A percentile compares a stretch with the other conserved stretches of the same genome.
Conservation (phyloP, 768 basidiomycete genomes). For the Scleroderma bovista region DNA sequence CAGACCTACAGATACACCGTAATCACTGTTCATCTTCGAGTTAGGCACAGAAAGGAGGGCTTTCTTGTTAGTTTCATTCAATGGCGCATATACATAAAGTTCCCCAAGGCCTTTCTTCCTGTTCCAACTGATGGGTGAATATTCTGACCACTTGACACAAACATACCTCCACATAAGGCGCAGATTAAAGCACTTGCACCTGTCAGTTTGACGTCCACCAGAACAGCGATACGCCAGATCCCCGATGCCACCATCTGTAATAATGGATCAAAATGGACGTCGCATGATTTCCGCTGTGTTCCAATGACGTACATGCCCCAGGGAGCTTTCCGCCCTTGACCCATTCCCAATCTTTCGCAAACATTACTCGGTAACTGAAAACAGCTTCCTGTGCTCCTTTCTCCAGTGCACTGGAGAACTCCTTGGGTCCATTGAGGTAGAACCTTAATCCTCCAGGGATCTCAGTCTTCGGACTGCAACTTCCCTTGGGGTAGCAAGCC, state of each 20-base stretch:
- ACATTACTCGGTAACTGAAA: constrained; percentile 62
- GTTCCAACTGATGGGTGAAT: neutral
- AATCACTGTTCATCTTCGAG: constrained; percentile 48
- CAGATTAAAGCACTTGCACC: constrained; percentile 64
- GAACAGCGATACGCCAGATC: constrained; percentile 58
- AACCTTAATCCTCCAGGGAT: constrained; percentile 66
- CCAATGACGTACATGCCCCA: constrained; percentile 51
- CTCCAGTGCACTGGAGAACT: constrained; percentile 34
- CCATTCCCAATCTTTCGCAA: constrained; percentile 59
- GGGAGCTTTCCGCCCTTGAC: constrained; percentile 75
- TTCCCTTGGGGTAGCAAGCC: constrained; percentile 54
- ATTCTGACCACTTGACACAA: neutral
- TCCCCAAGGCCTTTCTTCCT: constrained; percentile 54
- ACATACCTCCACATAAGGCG: constrained; percentile 71
- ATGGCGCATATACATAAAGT: constrained; percentile 65
- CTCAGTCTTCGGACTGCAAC: constrained; percentile 48
- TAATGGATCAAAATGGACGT: neutral
- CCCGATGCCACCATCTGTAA: constrained; percentile 50
- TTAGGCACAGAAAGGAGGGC: constrained; percentile 43
- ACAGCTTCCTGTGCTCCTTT: constrained; percentile 47
- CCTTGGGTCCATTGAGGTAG: constrained; percentile 52
- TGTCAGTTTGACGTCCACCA: constrained; percentile 56
- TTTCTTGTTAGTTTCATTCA: constrained; percentile 37
- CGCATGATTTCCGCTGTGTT: constrained; percentile 1
- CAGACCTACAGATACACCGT: constrained; percentile 61